Evolutionary conservation across 768 basidiomycete species (phyloP), one percentile per base, ranked within the genome.

Genomic region (Calocybe gangraenosa): DNA sequence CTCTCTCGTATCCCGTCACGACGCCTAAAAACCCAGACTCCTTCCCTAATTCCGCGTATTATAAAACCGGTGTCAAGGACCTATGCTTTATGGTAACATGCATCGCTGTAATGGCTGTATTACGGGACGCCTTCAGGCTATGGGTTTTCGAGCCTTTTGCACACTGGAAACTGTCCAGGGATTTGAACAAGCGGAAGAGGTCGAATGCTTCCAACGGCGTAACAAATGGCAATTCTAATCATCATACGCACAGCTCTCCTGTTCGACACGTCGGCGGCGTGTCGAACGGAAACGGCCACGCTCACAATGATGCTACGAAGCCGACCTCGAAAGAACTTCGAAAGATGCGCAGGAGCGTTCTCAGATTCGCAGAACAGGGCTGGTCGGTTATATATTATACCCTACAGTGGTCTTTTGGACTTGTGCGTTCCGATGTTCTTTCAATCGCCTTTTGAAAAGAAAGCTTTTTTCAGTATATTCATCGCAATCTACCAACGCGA

Each of bases 301-400:
- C 19, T 46, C 23, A 41, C 14, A 50, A 47, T 32, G 44, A 37
- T 47, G 62, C 50, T 54, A 50, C 59, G 25, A 44, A 37, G 36
- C 44, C 52, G 15, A 52, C 55, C 25, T 40, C 61, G 37, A 76
- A 70, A 53, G 81, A 88, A 55, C 67, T 75, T 15, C 79, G 73
- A 42, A 76, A 71, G 53, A 69, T 88, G 47, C 79, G 84, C 48
- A 74, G 85, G 58, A 83, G 80, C 49, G 82, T 92, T 33, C 62
- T 88, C 36, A 74, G 96, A 55, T 98, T 98, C 59, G 90, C 92
- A 2, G 96, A 99, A 63, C 96, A 99, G 66, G 88, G 92, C 46
- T 98, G 92, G 90, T 81, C 81, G 28, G 74, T 83, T 36, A 64
- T 90, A 39, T 98, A 95, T 64, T 92, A 89, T 59, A 68, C 79